These are phyloP conservation scores for Castanea crenata DNA, from an alignment of 306 rosid species.

Conservation along the genomic window DNA sequence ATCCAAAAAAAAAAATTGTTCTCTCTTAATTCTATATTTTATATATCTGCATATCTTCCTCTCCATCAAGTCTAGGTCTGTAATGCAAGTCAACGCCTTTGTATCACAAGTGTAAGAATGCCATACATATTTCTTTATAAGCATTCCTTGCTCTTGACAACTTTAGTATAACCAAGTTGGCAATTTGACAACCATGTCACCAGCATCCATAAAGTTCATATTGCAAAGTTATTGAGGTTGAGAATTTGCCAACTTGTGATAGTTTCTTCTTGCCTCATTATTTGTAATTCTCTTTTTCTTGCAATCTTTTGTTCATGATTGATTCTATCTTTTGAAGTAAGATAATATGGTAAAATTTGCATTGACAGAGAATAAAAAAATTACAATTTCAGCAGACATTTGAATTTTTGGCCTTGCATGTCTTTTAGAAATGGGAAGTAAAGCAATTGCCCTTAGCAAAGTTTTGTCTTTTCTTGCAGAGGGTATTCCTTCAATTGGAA, in stretches of 20 bases:
- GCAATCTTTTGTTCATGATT: background rate
- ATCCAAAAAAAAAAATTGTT: background rate
- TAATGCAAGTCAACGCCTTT: background rate
- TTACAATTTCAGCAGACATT: background rate
- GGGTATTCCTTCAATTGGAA: conserved; percentile 90
- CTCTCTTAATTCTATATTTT: background rate
- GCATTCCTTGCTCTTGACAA: background rate
- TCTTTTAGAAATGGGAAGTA: conserved; percentile 4
- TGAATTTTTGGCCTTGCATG: background rate
- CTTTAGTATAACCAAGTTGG: background rate
- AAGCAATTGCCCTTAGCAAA: conserved; percentile 10
- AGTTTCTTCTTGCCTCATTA: background rate
- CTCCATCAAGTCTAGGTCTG: background rate
- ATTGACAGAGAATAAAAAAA: background rate
- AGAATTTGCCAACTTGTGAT: background rate
- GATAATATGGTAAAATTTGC: background rate
- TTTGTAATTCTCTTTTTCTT: background rate
- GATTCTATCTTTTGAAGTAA: background rate
- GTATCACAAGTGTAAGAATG: background rate
- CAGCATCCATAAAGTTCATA: background rate
- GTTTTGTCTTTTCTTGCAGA: conserved; percentile 47
- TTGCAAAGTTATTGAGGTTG: background rate
- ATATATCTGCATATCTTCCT: background rate
- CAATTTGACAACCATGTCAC: background rate
- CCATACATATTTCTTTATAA: background rate